phyloP scores from a whole-genome alignment of 164 flowering plant genomes.

The Kalanchoe fedtschenkoi region DNA sequence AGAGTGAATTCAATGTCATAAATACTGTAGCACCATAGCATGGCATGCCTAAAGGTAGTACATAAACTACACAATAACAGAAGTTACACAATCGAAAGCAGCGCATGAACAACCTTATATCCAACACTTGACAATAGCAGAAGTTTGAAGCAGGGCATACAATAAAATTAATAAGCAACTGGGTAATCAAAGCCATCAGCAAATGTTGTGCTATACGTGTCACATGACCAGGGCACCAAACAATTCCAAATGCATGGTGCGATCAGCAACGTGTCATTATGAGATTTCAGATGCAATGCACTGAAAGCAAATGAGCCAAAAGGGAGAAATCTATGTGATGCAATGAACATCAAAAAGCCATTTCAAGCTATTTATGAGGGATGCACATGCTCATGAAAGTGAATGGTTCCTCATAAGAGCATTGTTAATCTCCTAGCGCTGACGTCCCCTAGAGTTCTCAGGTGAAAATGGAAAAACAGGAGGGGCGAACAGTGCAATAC shows the following conservation, averaged over 20 bases:
- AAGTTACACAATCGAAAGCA: not conserved
- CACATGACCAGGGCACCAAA: not conserved
- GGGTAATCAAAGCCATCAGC: too few species aligned
- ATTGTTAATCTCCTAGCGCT: not conserved
- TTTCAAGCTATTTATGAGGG: not conserved
- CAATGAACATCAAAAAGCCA: not conserved
- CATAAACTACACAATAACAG: not conserved
- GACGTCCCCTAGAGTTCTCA: not conserved
- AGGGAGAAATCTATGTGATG: not conserved
- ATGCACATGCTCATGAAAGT: not conserved
- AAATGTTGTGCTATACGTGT: not conserved
- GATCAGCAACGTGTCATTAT: not conserved
- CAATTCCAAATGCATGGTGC: not conserved
- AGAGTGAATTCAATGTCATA: not conserved
- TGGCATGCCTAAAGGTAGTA: not conserved
- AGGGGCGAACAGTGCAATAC: not conserved
- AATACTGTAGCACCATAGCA: not conserved
- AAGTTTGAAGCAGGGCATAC: conserved; percentile 1
- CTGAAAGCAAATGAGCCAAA: not conserved
- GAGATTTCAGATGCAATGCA: not conserved
- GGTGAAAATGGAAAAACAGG: not conserved
- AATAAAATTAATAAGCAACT: too few species aligned
- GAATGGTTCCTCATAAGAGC: not conserved
- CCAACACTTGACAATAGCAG: not conserved
- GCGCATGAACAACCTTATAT: not conserved